A percentile compares a stretch with the other conserved stretches of the same genome.
phyloP scores from a whole-genome alignment of 2,329 filamentous ascomycete genomes.

The Talaromyces sp. region DNA sequence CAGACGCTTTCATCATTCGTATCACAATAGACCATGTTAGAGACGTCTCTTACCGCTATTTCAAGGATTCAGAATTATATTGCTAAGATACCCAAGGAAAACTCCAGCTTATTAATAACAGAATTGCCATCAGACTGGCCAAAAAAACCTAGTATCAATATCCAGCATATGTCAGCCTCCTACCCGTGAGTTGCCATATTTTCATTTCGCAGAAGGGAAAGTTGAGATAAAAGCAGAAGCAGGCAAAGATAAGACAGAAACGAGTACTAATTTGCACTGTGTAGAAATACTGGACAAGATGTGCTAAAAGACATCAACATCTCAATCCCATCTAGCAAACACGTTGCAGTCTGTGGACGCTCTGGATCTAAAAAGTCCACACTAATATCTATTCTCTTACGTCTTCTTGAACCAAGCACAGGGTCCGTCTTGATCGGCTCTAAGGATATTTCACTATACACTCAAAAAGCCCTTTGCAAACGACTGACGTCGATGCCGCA shows the following conservation, averaged over 20 bases:
- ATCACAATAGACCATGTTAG: conserved; percentile 55
- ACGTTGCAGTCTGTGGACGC: conserved; percentile 41
- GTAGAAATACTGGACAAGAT: neutral
- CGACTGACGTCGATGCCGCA: conserved; percentile 44
- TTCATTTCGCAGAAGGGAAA: neutral
- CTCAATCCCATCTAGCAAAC: conserved; percentile 41
- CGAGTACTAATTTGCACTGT: neutral
- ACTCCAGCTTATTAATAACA: conserved; percentile 39
- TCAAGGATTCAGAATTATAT: conserved; percentile 53
- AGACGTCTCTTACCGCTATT: conserved; percentile 58
- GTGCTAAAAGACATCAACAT: conserved; percentile 48
- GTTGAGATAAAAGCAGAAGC: neutral
- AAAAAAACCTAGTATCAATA: conserved; percentile 39
- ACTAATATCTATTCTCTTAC: conserved; percentile 22
- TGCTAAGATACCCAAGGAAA: conserved; percentile 42
- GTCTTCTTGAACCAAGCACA: conserved; percentile 39
- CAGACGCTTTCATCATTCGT: conserved; percentile 50
- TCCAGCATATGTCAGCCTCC: conserved; percentile 43
- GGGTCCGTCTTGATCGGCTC: conserved; percentile 44
- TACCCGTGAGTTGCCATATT: conserved; percentile 35
- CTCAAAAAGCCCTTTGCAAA: conserved; percentile 38
- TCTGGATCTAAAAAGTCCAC: conserved; percentile 28
- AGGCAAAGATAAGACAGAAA: neutral
- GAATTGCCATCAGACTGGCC: conserved; percentile 43
- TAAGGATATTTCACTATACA: conserved; percentile 38